Base-by-base conservation (phyloP, 2,329 filamentous ascomycete species). In the Exserohilum rostratum region DNA sequence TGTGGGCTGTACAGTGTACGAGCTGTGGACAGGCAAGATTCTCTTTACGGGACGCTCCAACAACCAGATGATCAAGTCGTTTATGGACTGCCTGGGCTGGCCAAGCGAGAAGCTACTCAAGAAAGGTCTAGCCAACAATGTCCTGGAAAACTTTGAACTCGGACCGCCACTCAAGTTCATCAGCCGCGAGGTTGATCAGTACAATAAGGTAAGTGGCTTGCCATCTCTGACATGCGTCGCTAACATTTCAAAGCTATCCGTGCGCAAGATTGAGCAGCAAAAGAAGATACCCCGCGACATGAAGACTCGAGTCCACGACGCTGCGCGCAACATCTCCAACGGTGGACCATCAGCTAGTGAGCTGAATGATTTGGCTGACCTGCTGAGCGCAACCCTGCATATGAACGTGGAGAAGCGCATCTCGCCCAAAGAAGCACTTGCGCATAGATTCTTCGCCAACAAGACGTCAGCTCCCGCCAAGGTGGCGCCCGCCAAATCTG, bases 21-120 rank as follows among this genome's bases (percentile, higher is more conserved):
- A 99, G 77, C 82, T 99, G 35, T 98, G 96, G 79, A 98, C 95
- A 0, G 95, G 95, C 69, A 96, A 97, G 75, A 98, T 99, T 53
- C 82, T 99, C 29, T 99, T 99, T 74, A 92, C 91, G 1, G 95
- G 95, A 55, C 86, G 90, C 61, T 95, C 91, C 78, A 99, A 99
- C 80, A 99, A 99, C 72, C 92, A 96, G 78, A 99, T 99, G 95
- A 85, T 99, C 56, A 90, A 91, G 60, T 88, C 90, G 17, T 96
- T 99, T 66, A 96, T 97, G 87, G 93, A 99, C 73, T 92, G 93
- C 66, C 88, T 96, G 43, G 95, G 95, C 68, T 96, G 93, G 76
- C 88, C 97, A 60, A 93, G 91, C 27, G 87, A 90, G 42, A 97
- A 97, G 76, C 82, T 97, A 58, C 87, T 96, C 68, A 91, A 91